These are phyloP conservation scores for Termitomyces sp. DNA, from an alignment of 768 basidiomycete species.

Conservation along the genomic window DNA sequence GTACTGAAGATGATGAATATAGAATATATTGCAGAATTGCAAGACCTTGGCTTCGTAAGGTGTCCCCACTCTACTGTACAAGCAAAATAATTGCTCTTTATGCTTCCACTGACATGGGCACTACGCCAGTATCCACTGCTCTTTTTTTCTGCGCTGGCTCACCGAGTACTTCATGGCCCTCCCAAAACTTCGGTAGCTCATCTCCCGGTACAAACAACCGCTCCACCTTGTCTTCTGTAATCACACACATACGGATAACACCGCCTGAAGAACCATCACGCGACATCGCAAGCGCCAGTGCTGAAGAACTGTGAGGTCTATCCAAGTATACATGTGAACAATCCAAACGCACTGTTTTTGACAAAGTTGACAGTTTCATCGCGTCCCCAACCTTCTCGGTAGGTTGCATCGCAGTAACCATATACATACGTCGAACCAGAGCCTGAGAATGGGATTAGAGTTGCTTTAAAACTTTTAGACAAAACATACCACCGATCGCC, in stretches of 20 bases:
- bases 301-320: constrained; percentile 30
- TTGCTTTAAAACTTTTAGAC: neutral
- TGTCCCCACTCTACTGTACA: constrained; percentile 9
- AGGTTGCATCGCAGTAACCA: constrained; percentile 99
- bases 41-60: neutral
- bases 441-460: constrained; percentile 34
- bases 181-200: constrained; percentile 86
- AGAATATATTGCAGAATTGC: neutral
- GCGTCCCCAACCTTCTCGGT: constrained; percentile 83
- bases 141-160: constrained; percentile 24
- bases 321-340: neutral
- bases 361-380: constrained; percentile 94
- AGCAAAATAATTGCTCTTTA: constrained; percentile 16
- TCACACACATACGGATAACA: constrained; percentile 95
- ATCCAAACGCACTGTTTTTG: constrained; percentile 73
- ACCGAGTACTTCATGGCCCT: constrained; percentile 69
- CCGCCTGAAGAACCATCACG: constrained; percentile 98
- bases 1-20: neutral
- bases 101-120: constrained; percentile 43
- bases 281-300: constrained; percentile 92
- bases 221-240: constrained; percentile 89
- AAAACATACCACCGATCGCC: constrained; percentile 86
- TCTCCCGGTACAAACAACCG: constrained; percentile 89
- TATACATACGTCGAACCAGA: constrained; percentile 98
- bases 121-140: constrained; percentile 28